A percentile compares a stretch with the other conserved stretches of the same genome.
phyloP scores from a whole-genome alignment of 129 eudicot genomes.

The Lonicera japonica region DNA sequence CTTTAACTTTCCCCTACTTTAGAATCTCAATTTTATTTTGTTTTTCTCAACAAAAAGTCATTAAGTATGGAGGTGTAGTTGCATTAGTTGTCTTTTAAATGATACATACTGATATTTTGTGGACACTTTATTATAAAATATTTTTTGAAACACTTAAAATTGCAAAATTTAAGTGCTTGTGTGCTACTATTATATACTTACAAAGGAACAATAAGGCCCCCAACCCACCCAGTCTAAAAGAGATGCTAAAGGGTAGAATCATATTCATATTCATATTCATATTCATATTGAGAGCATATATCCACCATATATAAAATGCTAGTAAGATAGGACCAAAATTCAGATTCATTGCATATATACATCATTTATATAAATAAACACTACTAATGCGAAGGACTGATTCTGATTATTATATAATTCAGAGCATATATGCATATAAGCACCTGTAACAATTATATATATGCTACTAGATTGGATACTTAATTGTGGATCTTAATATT shows the following conservation, averaged over 20 bases:
- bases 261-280: conserved; percentile 19
- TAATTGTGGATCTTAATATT: too few relatives aligned
- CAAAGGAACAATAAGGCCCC: neutral
- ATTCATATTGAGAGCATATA: neutral
- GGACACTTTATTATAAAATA: too few relatives aligned
- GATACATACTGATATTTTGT: too few relatives aligned
- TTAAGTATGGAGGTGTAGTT: too few relatives aligned
- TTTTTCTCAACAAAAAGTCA: too few relatives aligned
- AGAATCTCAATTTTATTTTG: too few relatives aligned
- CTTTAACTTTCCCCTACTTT: too few relatives aligned
- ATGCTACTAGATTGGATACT: neutral
- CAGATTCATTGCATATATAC: conserved; percentile 1
- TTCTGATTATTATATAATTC: neutral
- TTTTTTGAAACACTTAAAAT: too few relatives aligned
- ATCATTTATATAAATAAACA: too few relatives aligned
- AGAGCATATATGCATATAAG: neutral
- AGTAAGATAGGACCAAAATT: neutral
- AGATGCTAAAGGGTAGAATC: conserved; percentile 7
- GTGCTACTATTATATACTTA: too few relatives aligned
- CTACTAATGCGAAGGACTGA: neutral
- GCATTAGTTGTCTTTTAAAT: too few relatives aligned
- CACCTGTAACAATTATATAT: neutral
- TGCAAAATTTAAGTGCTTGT: too few relatives aligned
- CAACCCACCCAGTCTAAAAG: neutral
- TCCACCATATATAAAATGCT: neutral